These are phyloP conservation scores for Phytophthora syringae DNA, from an alignment of 352 stramenopile genomes.

Conservation along the genomic window DNA sequence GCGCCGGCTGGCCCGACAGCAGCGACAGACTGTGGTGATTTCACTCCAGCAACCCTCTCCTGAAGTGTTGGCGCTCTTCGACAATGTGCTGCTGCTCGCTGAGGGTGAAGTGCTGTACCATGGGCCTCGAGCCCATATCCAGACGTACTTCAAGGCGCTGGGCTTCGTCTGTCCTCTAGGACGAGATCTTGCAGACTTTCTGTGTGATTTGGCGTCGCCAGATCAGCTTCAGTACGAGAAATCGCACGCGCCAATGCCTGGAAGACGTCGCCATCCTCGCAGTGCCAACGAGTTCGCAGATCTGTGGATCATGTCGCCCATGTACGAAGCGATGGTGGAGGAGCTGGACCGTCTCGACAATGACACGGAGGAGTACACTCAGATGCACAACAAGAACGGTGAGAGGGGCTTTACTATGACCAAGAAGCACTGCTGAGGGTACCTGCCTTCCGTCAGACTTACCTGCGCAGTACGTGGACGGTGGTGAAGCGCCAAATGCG, in stretches of 20 bases:
- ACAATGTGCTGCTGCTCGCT: slow-evolving; percentile 91
- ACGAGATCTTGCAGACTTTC: slow-evolving; percentile 52
- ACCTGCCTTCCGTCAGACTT: slow-evolving; percentile 45
- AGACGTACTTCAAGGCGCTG: slow-evolving; percentile 83
- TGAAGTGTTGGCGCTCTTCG: slow-evolving; percentile 93
- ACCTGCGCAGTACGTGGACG: slow-evolving; percentile 40
- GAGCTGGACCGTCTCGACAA: slow-evolving; percentile 39
- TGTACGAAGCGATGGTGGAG: slow-evolving; percentile 50
- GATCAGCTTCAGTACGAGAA: slow-evolving; percentile 50
- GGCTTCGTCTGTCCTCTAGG: slow-evolving; percentile 60
- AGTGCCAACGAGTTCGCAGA: slow-evolving; percentile 49
- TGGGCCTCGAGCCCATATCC: slow-evolving; percentile 62
- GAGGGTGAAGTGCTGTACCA: slow-evolving; percentile 90
- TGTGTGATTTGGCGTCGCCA: slow-evolving; percentile 52
- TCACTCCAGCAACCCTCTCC: slow-evolving; percentile 89
- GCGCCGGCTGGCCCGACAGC: slow-evolving; percentile 38
- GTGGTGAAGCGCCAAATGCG: slow-evolving; percentile 46
- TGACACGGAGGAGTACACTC: slow-evolving; percentile 28
- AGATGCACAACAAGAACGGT: slow-evolving; percentile 26
- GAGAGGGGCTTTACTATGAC: slow-evolving; percentile 37
- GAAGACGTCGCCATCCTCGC: slow-evolving; percentile 35
- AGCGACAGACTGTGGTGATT: slow-evolving; percentile 68
- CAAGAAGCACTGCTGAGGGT: slow-evolving; percentile 47
- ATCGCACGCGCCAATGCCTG: slow-evolving; percentile 28
- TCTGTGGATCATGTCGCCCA: slow-evolving; percentile 49